phyloP scores from a whole-genome alignment of 768 basidiomycete species.

The Paxillus rubicundulus region DNA sequence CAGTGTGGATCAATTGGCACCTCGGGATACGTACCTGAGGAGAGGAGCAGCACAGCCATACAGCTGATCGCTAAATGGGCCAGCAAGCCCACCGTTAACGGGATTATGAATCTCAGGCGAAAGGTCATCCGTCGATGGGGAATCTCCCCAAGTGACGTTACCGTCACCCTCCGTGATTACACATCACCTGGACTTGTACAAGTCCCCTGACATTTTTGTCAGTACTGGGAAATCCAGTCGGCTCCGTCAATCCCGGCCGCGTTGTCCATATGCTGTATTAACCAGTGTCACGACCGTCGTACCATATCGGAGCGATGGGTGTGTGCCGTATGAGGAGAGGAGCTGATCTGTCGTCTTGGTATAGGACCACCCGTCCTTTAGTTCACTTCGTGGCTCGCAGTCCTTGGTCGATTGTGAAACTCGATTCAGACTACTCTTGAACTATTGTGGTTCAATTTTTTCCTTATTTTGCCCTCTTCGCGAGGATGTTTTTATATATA shows the following conservation, averaged over 20 bases:
- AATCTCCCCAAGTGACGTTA: neutral
- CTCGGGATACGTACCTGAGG: neutral
- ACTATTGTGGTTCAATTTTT: constrained; percentile 16
- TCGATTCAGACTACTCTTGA: constrained; percentile 37
- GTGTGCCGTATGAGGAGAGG: constrained; percentile 18
- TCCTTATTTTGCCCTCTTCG: constrained; percentile 5
- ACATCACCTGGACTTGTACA: too few species aligned
- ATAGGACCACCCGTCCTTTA: constrained; percentile 13
- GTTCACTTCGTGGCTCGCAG: constrained; percentile 31
- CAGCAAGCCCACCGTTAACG: neutral
- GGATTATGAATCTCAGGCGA: too few species aligned
- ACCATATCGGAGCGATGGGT: neutral
- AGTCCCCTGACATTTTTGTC: too few species aligned
- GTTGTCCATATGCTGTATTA: constrained; percentile 10
- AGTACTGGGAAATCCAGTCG: neutral
- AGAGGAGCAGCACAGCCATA: constrained; percentile 6
- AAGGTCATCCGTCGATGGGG: too few species aligned
- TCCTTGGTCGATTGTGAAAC: constrained; percentile 17
- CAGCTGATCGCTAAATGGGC: neutral
- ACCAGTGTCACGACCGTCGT: constrained; percentile 3
- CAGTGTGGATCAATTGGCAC: neutral
- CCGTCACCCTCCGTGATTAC: constrained; percentile 7
- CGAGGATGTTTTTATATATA: too few species aligned
- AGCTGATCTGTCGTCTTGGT: neutral
- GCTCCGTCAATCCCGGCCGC: neutral